Evolutionary conservation across 1,284 basidiomycete species (phyloP), one percentile per base, ranked within the genome.

Genomic region (Takashimella tepidaria): DNA sequence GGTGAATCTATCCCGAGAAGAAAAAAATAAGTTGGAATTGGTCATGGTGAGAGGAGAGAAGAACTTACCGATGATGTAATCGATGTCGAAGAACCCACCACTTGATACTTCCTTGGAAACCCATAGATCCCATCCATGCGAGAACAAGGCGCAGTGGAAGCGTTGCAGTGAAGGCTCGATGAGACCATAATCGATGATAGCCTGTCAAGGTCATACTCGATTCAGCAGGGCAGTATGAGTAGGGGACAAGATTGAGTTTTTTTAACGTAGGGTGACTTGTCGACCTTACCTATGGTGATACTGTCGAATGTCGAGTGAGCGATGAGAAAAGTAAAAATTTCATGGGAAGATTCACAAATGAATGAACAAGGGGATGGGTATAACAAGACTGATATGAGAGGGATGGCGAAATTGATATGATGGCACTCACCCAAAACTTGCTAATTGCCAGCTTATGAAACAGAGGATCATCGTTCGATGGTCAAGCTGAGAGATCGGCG

Each of bases 101-200:
- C 77, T 83, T 83, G 62, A 84, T 82, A 23, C 80, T 82, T 1
- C 83, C 84, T 62, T 85, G 83, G 60, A 83, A 87, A 0, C 83
- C 88, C 50, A 84, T 82, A 8, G 84, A 83, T 0, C 87, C 87
- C 63, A 88, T 75, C 20, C 80, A 73, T 21, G 86, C 83, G 24
- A 89, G 73, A 20, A 81, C 68, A 12, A 84, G 59, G 6, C 86
- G 79, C 23, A 87, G 80, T 3, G 76, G 76, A 10, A 81, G 58
- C 1, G 76, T 75, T 2, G 87, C 86, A 8, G 79, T 79, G 70
- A 87, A 88, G 0, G 86, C 80, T 2, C 81, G 79, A 66, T 89
- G 87, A 3, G 85, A 86, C 76, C 86, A 88, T 20, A 89, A 73
- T 23, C 87, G 79, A 66, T 89, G 87, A 68, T 89, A 88, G 2